These are phyloP conservation scores for Fusarium cyanostomum DNA, from an alignment of 2,329 filamentous ascomycete genomes.

Conservation along the genomic window DNA sequence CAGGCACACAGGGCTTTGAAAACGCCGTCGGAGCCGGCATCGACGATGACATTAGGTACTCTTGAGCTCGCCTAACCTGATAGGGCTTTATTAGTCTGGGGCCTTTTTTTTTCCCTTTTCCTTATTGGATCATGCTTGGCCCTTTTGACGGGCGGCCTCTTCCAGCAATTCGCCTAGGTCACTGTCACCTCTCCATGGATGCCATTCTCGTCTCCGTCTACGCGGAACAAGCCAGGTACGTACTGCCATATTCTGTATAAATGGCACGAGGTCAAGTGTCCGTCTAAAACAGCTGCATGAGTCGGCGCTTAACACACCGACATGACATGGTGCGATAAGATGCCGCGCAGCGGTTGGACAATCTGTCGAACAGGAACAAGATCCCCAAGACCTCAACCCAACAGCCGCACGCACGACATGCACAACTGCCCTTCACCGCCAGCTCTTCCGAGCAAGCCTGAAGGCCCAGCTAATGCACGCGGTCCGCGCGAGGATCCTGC, in stretches of 20 bases:
- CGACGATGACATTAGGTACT: constrained; percentile 25
- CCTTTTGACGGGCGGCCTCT: neutral
- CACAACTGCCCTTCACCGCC: constrained; percentile 32
- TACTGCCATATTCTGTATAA: constrained; percentile 14
- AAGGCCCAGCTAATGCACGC: constrained; percentile 30
- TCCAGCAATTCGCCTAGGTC: neutral
- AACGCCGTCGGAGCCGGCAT: constrained; percentile 27
- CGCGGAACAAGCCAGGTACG: constrained; percentile 20
- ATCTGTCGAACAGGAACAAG: constrained; percentile 19
- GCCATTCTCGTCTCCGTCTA: constrained; percentile 3
- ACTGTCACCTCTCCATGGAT: neutral
- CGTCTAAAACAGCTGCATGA: constrained; percentile 13
- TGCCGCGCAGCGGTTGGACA: constrained; percentile 24
- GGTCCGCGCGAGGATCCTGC: constrained; percentile 20
- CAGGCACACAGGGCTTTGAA: constrained; percentile 1
- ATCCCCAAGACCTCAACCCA: constrained; percentile 4
- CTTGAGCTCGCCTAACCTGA: neutral
- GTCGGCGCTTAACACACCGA: constrained; percentile 30
- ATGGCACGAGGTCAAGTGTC: constrained; percentile 17
- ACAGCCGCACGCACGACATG: constrained; percentile 30
- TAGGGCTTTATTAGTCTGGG: constrained; percentile 3
- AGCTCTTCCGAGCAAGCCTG: constrained; percentile 17
- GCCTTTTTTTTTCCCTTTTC: neutral
- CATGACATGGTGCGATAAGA: constrained; percentile 27
- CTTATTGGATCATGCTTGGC: neutral